phyloP scores from a whole-genome alignment of 2,329 filamentous ascomycete species.

The Epichloe sibirici region DNA sequence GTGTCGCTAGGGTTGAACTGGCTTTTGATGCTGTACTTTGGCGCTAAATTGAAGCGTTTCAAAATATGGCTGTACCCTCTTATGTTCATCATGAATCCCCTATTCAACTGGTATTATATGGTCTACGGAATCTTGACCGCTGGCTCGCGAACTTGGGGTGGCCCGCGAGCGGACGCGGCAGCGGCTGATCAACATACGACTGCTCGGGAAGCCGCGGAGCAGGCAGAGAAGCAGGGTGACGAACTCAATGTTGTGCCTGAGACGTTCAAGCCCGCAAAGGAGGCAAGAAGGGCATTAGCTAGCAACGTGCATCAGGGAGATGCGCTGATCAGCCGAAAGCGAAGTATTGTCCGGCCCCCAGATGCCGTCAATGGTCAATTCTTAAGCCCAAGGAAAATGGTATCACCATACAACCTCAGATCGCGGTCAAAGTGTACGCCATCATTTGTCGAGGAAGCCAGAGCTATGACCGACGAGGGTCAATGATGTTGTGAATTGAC shows the following conservation, averaged over 20 bases:
- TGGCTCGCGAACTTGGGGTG: conserved; percentile 90
- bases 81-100: conserved; percentile 92
- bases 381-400: conserved; percentile 39
- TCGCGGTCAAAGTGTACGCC: neutral
- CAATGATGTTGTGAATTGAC: neutral
- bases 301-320: conserved; percentile 16
- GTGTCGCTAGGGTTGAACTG: conserved; percentile 90
- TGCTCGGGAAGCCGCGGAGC: conserved; percentile 71
- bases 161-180: conserved; percentile 79
- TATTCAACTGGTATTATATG: conserved; percentile 99
- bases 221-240: conserved; percentile 66
- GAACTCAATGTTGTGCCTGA: conserved; percentile 84
- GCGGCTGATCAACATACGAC: conserved; percentile 65
- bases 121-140: conserved; percentile 93
- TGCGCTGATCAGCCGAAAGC: conserved; percentile 32
- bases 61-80: conserved; percentile 92
- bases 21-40: conserved; percentile 93
- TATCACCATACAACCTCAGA: neutral
- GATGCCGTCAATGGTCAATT: conserved; percentile 69
- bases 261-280: conserved; percentile 56
- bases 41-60: conserved; percentile 70
- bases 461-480: neutral
- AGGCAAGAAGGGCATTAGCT: conserved; percentile 29
- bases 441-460: neutral
- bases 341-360: conserved; percentile 57